phyloP scores from a whole-genome alignment of 164 flowering plant genomes.

The Houttuynia cordata region DNA sequence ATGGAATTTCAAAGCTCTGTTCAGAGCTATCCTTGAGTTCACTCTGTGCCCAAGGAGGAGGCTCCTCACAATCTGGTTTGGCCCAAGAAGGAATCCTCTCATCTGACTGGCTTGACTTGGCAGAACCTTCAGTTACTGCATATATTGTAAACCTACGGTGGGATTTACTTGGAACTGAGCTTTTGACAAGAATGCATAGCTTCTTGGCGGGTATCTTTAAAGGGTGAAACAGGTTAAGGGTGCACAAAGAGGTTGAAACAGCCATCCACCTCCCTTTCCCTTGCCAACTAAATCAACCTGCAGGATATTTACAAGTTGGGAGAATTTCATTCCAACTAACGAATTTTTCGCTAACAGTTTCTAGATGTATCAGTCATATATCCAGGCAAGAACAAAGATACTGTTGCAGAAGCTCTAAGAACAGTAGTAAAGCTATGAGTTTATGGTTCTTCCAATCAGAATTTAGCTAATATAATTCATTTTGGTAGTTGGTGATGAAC shows the following conservation, averaged over 20 bases:
- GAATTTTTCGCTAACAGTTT: no score
- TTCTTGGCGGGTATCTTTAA: conserved; percentile 2
- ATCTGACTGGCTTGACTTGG: conserved; percentile 53
- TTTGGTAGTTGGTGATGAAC: no score
- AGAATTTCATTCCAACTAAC: neutral
- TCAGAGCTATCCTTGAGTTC: conserved; percentile 27
- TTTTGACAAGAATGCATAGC: neutral
- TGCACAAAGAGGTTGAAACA: conserved; percentile 15
- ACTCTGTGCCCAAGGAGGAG: conserved; percentile 86
- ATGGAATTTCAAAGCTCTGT: conserved; percentile 50
- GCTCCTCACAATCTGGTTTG: conserved; percentile 63
- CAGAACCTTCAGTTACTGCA: conserved; percentile 54
- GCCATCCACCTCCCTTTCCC: no score
- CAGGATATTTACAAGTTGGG: neutral
- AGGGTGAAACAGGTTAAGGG: conserved; percentile 6
- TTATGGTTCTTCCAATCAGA: no score
- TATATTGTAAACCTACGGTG: conserved; percentile 17
- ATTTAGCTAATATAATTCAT: no score
- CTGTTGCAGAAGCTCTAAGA: no score
- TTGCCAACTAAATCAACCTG: no score
- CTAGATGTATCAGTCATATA: no score
- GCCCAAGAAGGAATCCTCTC: conserved; percentile 86
- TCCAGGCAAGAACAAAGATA: no score
- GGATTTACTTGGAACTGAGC: neutral
- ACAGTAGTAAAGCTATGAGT: no score